Evolutionary conservation across 306 rosid species (phyloP), one percentile per base, ranked within the genome.

Genomic region (Sindora glabra): DNA sequence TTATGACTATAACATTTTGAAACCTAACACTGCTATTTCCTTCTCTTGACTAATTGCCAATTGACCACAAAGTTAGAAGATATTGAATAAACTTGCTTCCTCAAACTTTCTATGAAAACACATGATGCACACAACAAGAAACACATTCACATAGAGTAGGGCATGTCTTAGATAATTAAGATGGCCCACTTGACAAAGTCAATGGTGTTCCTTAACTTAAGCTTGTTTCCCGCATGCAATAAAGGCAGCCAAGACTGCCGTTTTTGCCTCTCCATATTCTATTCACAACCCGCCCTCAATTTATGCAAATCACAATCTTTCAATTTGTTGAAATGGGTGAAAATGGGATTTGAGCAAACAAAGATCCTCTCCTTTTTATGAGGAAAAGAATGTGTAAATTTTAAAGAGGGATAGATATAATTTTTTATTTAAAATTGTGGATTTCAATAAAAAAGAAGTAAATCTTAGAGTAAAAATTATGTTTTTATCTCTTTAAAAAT

Each of bases 241-340:
- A 41, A 71, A 65, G 74, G 58, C n/a, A 59, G 19, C 30, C n/a
- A 29, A 45, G 40, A 47, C 36, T 30, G 18, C 37, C 69, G 1
- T 56, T 16, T 68, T 25, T 3, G 42, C 24, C 34, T 48, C 36
- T 27, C 42, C 42, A 34, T n/a, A n/a, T n/a, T n/a, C n/a, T n/a
- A n/a, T 14, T 64, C 62, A 40, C 38, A n/a, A 69, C 70, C 68
- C n/a, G 46, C 68, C n/a, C 45, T 56, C 72, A 67, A 29, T 65
- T 52, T 26, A n/a, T 14, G 21, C 57, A 63, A 64, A 65, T 74
- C 74, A 71, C 59, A 53, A 71, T 74, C 63, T 74, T 70, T 74
- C 70, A 67, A 51, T 45, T 52, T 63, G 62, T 66, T 63, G 46
- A 68, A 67, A 77, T 69, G 75, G n/a, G n/a, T n/a, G n/a, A n/a